A percentile compares a stretch with the other conserved stretches of the same genome.
phyloP scores from a whole-genome alignment of 345 rosid species.

The Erodium maritimum region DNA sequence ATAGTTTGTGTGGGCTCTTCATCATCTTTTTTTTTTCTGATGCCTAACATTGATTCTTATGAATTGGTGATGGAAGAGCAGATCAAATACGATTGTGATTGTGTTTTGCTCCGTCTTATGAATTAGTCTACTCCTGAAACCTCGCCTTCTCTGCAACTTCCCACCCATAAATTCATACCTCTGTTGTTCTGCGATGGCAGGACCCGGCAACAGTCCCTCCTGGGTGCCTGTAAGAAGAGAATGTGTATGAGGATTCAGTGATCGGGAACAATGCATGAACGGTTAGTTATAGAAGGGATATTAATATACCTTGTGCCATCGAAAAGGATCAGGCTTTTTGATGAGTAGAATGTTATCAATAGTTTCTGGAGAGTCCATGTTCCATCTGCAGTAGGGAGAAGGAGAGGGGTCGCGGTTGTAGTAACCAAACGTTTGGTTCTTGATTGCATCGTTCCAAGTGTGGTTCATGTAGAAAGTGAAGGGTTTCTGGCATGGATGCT shows the following conservation, averaged over 20 bases:
- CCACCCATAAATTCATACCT: constrained; percentile 57
- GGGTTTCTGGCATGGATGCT: constrained; percentile 67
- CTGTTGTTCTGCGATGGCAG: constrained; percentile 41
- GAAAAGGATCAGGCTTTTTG: constrained; percentile 51
- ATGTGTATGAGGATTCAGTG: neutral
- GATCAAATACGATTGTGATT: neutral
- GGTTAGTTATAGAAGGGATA: neutral
- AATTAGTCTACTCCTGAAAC: constrained; percentile 32
- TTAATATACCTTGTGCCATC: constrained; percentile 57
- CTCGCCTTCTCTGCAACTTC: constrained; percentile 54
- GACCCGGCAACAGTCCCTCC: constrained; percentile 76
- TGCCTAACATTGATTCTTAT: neutral
- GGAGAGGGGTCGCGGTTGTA: constrained; percentile 26
- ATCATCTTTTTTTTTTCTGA: too few relatives aligned
- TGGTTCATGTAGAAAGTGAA: constrained; percentile 50
- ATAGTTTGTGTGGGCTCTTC: too few relatives aligned
- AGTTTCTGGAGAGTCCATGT: constrained; percentile 45
- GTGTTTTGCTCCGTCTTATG: neutral
- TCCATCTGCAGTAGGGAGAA: constrained; percentile 56
- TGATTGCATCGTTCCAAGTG: constrained; percentile 32
- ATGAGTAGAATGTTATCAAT: constrained; percentile 42
- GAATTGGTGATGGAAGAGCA: neutral
- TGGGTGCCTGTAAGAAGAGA: constrained; percentile 47
- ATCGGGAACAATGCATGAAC: neutral
- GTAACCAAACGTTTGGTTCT: constrained; percentile 46